These are phyloP conservation scores for Debaryomyces robertsiae DNA, from an alignment of 1,139 yeast genomes.

Conservation along the genomic window DNA sequence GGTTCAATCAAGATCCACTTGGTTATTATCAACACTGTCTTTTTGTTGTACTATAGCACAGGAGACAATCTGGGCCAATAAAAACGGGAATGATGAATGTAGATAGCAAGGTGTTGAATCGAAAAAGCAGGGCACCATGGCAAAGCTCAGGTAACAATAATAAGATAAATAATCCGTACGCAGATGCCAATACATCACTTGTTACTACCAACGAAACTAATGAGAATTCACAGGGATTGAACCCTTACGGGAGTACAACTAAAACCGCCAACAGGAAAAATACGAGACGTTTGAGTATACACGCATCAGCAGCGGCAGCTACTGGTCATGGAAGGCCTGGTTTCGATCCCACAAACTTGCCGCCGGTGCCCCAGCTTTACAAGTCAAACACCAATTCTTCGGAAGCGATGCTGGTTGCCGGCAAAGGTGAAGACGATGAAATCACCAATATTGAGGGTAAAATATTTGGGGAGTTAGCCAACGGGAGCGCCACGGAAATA, in stretches of 20 bases:
- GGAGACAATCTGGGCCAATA: too few relatives aligned
- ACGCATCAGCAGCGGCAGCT: constrained; percentile 43
- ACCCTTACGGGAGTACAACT: constrained; percentile 20
- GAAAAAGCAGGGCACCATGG: constrained; percentile 53
- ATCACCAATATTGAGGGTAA: constrained; percentile 31
- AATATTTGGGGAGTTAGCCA: constrained; percentile 56
- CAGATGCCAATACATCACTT: constrained; percentile 29
- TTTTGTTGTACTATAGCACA: too few relatives aligned
- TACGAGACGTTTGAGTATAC: constrained; percentile 46
- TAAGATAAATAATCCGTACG: constrained; percentile 38
- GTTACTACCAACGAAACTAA: constrained; percentile 13
- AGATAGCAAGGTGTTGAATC: constrained; percentile 33
- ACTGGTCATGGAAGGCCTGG: constrained; percentile 33
- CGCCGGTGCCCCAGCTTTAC: constrained; percentile 42
- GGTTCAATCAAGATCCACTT: neutral
- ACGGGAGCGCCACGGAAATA: constrained; percentile 73
- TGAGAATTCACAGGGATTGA: constrained; percentile 12
- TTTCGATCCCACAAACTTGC: constrained; percentile 34
- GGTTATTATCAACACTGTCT: neutral
- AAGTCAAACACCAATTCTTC: constrained; percentile 16
- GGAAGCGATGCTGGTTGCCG: constrained; percentile 9
- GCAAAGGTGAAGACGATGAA: constrained; percentile 14
- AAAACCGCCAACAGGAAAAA: constrained; percentile 23
- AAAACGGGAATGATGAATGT: constrained; percentile 27
- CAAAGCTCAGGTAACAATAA: constrained; percentile 23